Conservation (phyloP, 495 filamentous ascomycete genomes). For the Corynascus novoguineensis region DNA sequence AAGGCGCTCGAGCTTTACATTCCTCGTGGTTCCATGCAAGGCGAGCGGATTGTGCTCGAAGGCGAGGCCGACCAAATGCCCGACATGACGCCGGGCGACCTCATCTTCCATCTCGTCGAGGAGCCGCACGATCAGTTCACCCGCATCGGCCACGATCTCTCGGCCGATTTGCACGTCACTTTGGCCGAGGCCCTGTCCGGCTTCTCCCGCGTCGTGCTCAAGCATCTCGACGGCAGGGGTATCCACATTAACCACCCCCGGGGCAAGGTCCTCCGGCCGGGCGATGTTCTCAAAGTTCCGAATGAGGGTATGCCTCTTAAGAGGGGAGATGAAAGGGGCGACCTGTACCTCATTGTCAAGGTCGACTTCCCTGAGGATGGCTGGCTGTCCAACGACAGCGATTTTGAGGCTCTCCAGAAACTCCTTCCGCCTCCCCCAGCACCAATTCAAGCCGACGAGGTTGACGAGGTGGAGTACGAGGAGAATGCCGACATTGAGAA, state of each 20-base stretch:
- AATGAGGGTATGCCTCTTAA: conserved; percentile 95
- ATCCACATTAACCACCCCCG: conserved; percentile 71
- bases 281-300: conserved; percentile 73
- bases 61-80: conserved; percentile 94
- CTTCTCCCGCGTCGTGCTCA: conserved; percentile 84
- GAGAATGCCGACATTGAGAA: conserved; percentile 74
- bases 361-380: conserved; percentile 82
- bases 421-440: conserved; percentile 60
- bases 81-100: conserved; percentile 85
- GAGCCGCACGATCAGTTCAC: conserved; percentile 73
- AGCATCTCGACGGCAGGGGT: conserved; percentile 89
- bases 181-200: conserved; percentile 81
- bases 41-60: conserved; percentile 82
- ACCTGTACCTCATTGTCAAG: conserved; percentile 81
- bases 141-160: conserved; percentile 76
- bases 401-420: conserved; percentile 61
- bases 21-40: conserved; percentile 78
- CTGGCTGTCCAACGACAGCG: conserved; percentile 66
- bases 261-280: conserved; percentile 71
- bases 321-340: conserved; percentile 73
- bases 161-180: conserved; percentile 69
- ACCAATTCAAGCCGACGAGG: conserved; percentile 59
- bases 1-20: conserved; percentile 97
- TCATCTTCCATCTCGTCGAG: conserved; percentile 82
- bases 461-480: conserved; percentile 84